phyloP scores from a whole-genome alignment of 1,284 basidiomycete genomes.

The Chalciporus sp. region DNA sequence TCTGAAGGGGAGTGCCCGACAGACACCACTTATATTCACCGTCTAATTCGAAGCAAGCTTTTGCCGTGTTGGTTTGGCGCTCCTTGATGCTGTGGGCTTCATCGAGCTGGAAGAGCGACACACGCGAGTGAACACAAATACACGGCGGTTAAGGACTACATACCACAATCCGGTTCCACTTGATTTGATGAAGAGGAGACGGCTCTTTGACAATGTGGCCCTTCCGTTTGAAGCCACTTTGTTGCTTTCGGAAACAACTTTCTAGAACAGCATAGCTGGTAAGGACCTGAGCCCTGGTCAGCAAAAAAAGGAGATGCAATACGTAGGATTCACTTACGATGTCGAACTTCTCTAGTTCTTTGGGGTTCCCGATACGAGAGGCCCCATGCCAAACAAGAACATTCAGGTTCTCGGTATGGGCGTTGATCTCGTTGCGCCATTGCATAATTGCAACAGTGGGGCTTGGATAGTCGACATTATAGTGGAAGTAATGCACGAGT shows the following conservation, averaged over 20 bases:
- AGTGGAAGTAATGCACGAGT: neutral
- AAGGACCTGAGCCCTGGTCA: constrained; percentile 48
- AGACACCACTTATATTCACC: constrained; percentile 92
- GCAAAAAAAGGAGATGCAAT: neutral
- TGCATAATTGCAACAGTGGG: constrained; percentile 98
- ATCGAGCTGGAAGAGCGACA: constrained; percentile 64
- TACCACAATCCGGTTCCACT: constrained; percentile 84
- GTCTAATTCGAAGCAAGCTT: constrained; percentile 89
- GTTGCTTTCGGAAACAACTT: constrained; percentile 91
- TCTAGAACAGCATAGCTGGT: constrained; percentile 89
- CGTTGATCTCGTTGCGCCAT: constrained; percentile 94
- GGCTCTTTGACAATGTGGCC: constrained; percentile 87
- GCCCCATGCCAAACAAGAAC: constrained; percentile 94
- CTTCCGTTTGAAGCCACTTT: constrained; percentile 88
- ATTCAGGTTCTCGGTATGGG: constrained; percentile 77
- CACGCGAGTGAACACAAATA: neutral
- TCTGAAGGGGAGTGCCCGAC: constrained; percentile 97
- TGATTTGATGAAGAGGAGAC: constrained; percentile 82
- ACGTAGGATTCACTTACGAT: constrained; percentile 59
- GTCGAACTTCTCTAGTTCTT: constrained; percentile 83
- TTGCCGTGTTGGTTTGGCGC: constrained; percentile 92
- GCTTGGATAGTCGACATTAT: constrained; percentile 38
- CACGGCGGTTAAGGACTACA: constrained; percentile 23
- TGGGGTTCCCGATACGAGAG: constrained; percentile 61
- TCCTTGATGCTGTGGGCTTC: constrained; percentile 99